These are phyloP conservation scores for Bacidia rubella DNA, from an alignment of 495 filamentous ascomycete species.

Conservation along the genomic window DNA sequence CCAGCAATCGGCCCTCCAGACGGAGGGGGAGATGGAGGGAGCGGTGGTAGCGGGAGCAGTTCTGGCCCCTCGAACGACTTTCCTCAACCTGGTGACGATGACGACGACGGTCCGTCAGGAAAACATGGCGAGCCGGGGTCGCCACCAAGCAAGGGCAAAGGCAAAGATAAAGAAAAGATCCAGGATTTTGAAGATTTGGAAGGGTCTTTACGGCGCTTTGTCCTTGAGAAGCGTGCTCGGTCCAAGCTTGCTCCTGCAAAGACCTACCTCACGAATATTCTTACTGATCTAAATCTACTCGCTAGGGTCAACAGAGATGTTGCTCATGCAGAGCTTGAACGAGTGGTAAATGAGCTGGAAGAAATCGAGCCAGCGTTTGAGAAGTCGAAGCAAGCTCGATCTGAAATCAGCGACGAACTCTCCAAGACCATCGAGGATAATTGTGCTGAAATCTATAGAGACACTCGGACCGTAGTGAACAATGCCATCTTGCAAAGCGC, in stretches of 20 bases:
- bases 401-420: slow-evolving; percentile 69
- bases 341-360: slow-evolving; percentile 64
- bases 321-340: slow-evolving; percentile 71
- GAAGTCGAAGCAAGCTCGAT: slow-evolving; percentile 64
- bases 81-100: slow-evolving; percentile 41
- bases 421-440: slow-evolving; percentile 73
- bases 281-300: slow-evolving; percentile 69
- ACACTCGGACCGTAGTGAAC: slow-evolving; percentile 61
- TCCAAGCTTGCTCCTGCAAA: slow-evolving; percentile 93
- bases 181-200: slow-evolving; percentile 84
- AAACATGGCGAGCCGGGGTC: slow-evolving; percentile 34
- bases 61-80: slow-evolving; percentile 36
- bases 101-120: slow-evolving; percentile 30
- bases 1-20: slow-evolving; percentile 39
- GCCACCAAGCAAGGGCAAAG: slow-evolving; percentile 63
- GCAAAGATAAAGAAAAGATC: slow-evolving; percentile 74
- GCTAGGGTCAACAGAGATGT: slow-evolving; percentile 81
- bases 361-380: slow-evolving; percentile 78
- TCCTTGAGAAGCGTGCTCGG: slow-evolving; percentile 86
- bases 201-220: slow-evolving; percentile 77
- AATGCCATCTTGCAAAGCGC: slow-evolving; percentile 61
- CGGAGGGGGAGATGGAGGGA: slow-evolving; percentile 31
- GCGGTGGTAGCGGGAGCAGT: slow-evolving; percentile 44
- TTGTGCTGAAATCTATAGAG: slow-evolving; percentile 68
- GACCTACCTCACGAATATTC: slow-evolving; percentile 89